Evolutionary conservation across 148 eudicot species (phyloP).

Genomic region (Chenopodium berlandieri): DNA sequence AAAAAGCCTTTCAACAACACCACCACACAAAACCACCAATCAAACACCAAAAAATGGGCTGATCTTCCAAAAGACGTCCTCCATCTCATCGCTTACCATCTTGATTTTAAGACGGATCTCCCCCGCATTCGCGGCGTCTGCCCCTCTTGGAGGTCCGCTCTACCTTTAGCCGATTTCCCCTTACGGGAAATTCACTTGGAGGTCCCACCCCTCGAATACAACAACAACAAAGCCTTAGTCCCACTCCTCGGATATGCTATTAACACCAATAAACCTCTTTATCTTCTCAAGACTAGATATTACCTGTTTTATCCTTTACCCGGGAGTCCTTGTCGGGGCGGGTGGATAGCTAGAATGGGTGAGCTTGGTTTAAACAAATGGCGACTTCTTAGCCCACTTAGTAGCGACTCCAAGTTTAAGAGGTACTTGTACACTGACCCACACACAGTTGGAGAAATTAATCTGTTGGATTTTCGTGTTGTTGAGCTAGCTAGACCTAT

Average conservation of each 20-base stretch:
- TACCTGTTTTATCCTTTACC: not conserved
- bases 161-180: not conserved
- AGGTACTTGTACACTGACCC: not conserved
- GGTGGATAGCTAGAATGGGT: not conserved
- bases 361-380: not conserved
- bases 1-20: not conserved
- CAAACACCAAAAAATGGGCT: slow-evolving; percentile 6
- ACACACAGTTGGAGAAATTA: not conserved
- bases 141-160: not conserved
- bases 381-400: not conserved
- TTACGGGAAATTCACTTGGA: not conserved
- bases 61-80: slow-evolving; percentile 12
- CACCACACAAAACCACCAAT: not conserved
- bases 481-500: not conserved
- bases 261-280: not conserved
- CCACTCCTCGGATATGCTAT: too few relatives aligned
- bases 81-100: not conserved
- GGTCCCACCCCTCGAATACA: not conserved
- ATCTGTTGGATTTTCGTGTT: not conserved
- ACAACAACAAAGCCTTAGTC: too few relatives aligned
- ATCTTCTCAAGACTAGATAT: not conserved
- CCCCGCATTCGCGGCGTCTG: slow-evolving; percentile 6
- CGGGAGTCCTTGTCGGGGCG: not conserved
- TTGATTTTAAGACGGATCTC: not conserved
- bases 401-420: not conserved